Evolutionary conservation across 192 early-diverging fungal species (phyloP).

Genomic region (Dispira parvispora): DNA sequence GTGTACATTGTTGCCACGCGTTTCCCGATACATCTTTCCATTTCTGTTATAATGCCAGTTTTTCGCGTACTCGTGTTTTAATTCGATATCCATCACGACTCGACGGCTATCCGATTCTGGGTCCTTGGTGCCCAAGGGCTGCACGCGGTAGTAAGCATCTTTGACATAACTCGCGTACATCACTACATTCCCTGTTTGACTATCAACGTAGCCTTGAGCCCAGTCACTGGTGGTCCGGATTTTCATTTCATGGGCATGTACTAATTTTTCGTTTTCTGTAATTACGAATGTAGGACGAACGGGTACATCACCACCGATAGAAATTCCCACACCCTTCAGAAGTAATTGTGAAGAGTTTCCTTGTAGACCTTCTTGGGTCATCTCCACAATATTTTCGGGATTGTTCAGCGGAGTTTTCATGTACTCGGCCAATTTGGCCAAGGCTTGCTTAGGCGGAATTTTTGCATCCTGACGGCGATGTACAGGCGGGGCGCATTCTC

Average conservation of each 20-base stretch:
- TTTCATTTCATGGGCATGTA: background rate
- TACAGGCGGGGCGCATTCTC: background rate
- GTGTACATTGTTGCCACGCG: constrained; percentile 7
- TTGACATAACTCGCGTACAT: background rate
- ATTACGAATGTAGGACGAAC: background rate
- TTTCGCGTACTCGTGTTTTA: background rate
- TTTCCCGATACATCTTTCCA: background rate
- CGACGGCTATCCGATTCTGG: constrained; percentile 1
- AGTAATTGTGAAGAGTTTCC: background rate
- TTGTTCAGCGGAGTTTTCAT: background rate
- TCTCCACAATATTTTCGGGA: background rate
- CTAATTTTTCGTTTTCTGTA: background rate
- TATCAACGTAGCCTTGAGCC: background rate
- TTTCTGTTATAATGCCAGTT: background rate
- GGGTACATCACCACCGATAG: background rate
- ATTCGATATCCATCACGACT: background rate
- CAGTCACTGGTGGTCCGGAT: background rate
- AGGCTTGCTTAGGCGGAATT: background rate
- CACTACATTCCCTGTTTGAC: background rate
- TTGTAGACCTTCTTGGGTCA: background rate
- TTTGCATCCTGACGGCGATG: background rate
- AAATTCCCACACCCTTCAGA: background rate
- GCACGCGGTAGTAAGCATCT: constrained; percentile 12
- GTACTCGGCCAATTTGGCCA: background rate
- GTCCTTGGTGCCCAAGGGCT: constrained; percentile 7